phyloP scores from a whole-genome alignment of 2,329 filamentous ascomycete species.

The Coniochaeta prunicola region DNA sequence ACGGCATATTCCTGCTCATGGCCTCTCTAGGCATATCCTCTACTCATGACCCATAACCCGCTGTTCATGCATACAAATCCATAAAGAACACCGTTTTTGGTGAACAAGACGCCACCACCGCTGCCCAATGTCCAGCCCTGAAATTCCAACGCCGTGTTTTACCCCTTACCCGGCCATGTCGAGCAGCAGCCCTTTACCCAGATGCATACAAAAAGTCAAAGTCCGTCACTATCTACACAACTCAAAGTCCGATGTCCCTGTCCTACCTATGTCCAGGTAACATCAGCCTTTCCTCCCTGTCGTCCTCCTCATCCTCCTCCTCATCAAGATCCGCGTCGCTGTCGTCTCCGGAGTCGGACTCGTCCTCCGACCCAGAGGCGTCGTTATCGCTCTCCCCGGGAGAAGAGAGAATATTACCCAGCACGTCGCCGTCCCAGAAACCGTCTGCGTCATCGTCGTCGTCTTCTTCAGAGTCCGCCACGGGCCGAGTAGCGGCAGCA shows the following conservation, averaged over 20 bases:
- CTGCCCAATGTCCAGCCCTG: not conserved
- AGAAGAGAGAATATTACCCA: slow-evolving; percentile 24
- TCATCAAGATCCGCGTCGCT: slow-evolving; percentile 25
- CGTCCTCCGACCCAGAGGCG: slow-evolving; percentile 26
- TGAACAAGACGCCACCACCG: not conserved
- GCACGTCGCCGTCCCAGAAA: slow-evolving; percentile 45
- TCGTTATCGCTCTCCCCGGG: slow-evolving; percentile 28
- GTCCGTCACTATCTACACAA: not conserved
- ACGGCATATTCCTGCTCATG: not conserved
- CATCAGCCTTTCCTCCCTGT: slow-evolving; percentile 37
- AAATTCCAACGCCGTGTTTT: not conserved
- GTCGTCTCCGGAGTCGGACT: slow-evolving; percentile 39
- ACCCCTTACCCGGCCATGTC: not conserved
- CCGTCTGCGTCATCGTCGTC: slow-evolving; percentile 50
- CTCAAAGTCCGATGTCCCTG: not conserved
- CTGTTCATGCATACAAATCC: not conserved
- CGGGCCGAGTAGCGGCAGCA: slow-evolving; percentile 2
- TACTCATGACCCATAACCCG: not conserved
- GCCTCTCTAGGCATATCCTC: not conserved
- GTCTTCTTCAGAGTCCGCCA: slow-evolving; percentile 26
- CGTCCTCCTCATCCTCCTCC: slow-evolving; percentile 34
- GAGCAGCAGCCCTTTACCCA: not conserved
- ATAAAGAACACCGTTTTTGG: not conserved
- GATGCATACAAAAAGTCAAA: not conserved
- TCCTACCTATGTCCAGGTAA: slow-evolving; percentile 41